Percentiles rank a stretch among this genome's conserved stretches.
phyloP scores from a whole-genome alignment of 2,329 filamentous ascomycete genomes.

The Neonectria ditissima region DNA sequence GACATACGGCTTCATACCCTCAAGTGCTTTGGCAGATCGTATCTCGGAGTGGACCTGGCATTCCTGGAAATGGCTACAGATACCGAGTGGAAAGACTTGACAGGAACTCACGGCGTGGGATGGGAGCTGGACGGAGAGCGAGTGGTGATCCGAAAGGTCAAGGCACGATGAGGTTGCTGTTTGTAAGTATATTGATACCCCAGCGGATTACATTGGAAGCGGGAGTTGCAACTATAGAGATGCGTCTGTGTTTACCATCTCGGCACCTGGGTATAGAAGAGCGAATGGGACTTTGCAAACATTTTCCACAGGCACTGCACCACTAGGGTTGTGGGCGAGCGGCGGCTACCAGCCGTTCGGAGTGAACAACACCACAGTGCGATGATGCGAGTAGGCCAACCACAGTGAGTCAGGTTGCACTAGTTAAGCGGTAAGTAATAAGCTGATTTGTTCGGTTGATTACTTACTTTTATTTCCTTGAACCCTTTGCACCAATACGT shows the following conservation, averaged over 20 bases:
- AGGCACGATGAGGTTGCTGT: constrained; percentile 50
- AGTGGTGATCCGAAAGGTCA: constrained; percentile 78
- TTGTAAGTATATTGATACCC: constrained; percentile 26
- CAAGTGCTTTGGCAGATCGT: constrained; percentile 87
- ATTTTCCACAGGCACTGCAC: neutral
- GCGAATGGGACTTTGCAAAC: neutral
- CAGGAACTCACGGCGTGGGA: constrained; percentile 77
- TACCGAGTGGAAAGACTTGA: constrained; percentile 78
- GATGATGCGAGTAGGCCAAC: neutral
- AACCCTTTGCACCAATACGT: neutral
- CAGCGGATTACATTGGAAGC: constrained; percentile 14
- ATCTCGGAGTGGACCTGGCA: constrained; percentile 76
- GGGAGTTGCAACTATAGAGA: constrained; percentile 15
- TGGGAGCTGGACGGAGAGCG: constrained; percentile 82
- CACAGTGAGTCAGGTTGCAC: neutral
- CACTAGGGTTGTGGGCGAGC: neutral
- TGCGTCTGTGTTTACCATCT: constrained; percentile 9
- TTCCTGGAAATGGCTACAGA: constrained; percentile 78
- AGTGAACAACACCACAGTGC: neutral
- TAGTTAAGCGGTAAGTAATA: neutral
- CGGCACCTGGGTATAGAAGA: neutral
- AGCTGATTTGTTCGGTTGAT: neutral
- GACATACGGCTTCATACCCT: constrained; percentile 80
- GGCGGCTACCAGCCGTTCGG: neutral
- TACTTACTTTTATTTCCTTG: neutral